Percentiles rank a stretch among this genome's conserved stretches.
These are phyloP conservation scores for Schwanniomyces sp. DNA, from an alignment of 805 yeast genomes.

Conservation along the genomic window DNA sequence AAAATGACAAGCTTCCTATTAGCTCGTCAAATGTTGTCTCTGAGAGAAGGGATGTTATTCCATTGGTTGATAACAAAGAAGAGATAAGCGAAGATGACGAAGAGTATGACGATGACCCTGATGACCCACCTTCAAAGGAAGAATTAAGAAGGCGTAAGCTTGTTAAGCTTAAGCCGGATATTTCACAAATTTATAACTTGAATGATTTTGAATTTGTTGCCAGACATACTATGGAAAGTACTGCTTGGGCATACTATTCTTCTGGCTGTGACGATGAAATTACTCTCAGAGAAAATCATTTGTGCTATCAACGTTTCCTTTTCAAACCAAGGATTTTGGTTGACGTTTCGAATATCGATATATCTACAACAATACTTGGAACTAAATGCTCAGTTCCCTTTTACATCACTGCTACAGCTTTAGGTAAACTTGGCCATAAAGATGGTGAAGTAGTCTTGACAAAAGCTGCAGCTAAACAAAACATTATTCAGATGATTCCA, in stretches of 20 bases:
- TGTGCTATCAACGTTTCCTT: constrained; percentile 83
- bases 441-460: constrained; percentile 91
- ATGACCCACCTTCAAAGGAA: constrained; percentile 26
- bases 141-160: constrained; percentile 24
- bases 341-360: constrained; percentile 74
- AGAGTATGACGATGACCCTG: constrained; percentile 42
- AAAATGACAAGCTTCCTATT: constrained; percentile 29
- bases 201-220: constrained; percentile 90
- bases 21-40: constrained; percentile 5
- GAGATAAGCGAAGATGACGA: constrained; percentile 10
- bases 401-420: constrained; percentile 88
- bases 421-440: constrained; percentile 88
- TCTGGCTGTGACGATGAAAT: constrained; percentile 93
- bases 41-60: not conserved
- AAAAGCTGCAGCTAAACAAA: constrained; percentile 72
- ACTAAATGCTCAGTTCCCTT: constrained; percentile 69
- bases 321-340: constrained; percentile 83
- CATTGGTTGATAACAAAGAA: not conserved
- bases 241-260: constrained; percentile 91
- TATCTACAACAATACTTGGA: constrained; percentile 77
- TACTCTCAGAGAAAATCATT: constrained; percentile 84
- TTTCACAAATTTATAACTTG: constrained; percentile 69
- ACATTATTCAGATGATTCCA: constrained; percentile 83
- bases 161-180: constrained; percentile 57
- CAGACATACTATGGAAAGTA: constrained; percentile 65